Conservation (phyloP, 768 basidiomycete genomes). For the Chalciporus piperatus region DNA sequence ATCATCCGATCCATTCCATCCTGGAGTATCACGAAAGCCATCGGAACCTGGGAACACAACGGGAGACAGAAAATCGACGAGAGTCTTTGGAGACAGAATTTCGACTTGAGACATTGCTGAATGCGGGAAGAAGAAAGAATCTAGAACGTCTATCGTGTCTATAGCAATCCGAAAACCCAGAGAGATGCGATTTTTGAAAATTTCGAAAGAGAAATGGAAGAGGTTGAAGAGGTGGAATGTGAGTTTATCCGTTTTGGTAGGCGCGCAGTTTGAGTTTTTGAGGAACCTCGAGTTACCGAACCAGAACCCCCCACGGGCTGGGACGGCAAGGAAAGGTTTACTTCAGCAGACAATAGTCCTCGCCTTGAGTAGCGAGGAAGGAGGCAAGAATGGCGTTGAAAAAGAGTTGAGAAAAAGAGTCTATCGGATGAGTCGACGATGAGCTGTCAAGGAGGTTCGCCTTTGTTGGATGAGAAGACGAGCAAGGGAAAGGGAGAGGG, state of each 20-base stretch:
- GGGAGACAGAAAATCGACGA: conserved; percentile 29
- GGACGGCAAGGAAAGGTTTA: conserved; percentile 50
- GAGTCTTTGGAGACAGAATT: conserved; percentile 37
- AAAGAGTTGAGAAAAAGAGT: conserved; percentile 5
- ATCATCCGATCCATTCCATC: conserved; percentile 8
- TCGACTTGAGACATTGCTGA: conserved; percentile 58
- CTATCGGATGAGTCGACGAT: conserved; percentile 1
- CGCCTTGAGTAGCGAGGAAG: conserved; percentile 67
- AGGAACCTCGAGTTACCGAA: conserved; percentile 58
- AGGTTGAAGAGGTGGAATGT: not conserved
- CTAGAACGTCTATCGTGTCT: conserved; percentile 22
- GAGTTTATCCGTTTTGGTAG: not conserved
- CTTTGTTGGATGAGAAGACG: conserved; percentile 37
- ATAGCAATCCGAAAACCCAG: conserved; percentile 10
- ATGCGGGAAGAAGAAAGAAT: conserved; percentile 15
- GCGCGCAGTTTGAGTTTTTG: conserved; percentile 22
- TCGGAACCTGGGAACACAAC: conserved; percentile 29
- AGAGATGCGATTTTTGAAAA: conserved; percentile 23
- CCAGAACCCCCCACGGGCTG: conserved; percentile 71
- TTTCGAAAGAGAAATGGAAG: not conserved
- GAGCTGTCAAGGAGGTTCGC: conserved; percentile 76
- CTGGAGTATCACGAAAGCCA: conserved; percentile 23
- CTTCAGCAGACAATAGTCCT: conserved; percentile 63
- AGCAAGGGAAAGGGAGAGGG: conserved; percentile 1
- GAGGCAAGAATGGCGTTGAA: conserved; percentile 6